Evolutionary conservation across 257 asterid species (phyloP).

Genomic region (Petunia axillaris): DNA sequence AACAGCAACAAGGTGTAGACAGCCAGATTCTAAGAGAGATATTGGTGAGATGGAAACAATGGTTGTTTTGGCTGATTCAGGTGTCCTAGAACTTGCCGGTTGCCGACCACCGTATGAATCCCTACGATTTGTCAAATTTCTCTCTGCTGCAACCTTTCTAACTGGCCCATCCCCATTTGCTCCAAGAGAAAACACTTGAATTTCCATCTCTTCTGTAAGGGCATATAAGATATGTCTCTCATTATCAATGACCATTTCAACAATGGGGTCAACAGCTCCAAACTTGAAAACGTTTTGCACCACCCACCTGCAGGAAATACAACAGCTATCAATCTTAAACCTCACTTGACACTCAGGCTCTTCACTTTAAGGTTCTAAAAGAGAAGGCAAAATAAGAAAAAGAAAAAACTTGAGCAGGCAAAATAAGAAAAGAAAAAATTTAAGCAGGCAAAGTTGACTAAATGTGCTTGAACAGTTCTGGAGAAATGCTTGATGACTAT

Average conservation of each 20-base stretch:
- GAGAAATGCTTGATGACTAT: not conserved
- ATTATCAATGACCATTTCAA: constrained; percentile 92
- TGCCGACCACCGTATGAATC: constrained; percentile 84
- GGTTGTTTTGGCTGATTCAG: constrained; percentile 69
- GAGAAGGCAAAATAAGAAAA: not conserved
- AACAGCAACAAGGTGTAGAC: constrained; percentile 90
- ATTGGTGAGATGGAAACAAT: constrained; percentile 85
- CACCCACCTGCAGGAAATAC: constrained; percentile 74
- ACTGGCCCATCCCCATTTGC: constrained; percentile 81
- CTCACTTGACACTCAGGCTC: constrained; percentile 26
- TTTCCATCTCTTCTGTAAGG: constrained; percentile 93
- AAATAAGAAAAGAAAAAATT: too few relatives aligned
- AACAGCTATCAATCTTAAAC: constrained; percentile 27
- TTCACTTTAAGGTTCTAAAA: constrained; percentile 28
- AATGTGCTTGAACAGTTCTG: not conserved
- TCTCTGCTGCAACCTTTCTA: constrained; percentile 90
- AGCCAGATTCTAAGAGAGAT: constrained; percentile 84
- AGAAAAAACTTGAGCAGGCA: constrained; percentile 9
- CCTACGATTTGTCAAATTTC: constrained; percentile 84
- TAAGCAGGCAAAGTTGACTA: not conserved
- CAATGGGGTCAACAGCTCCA: constrained; percentile 91
- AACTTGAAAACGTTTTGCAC: constrained; percentile 93
- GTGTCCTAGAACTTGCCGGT: constrained; percentile 65
- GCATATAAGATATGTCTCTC: constrained; percentile 89
- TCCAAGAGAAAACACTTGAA: constrained; percentile 89